phyloP scores from a whole-genome alignment of 495 filamentous ascomycete species.

The Lophiostoma macrostomum region DNA sequence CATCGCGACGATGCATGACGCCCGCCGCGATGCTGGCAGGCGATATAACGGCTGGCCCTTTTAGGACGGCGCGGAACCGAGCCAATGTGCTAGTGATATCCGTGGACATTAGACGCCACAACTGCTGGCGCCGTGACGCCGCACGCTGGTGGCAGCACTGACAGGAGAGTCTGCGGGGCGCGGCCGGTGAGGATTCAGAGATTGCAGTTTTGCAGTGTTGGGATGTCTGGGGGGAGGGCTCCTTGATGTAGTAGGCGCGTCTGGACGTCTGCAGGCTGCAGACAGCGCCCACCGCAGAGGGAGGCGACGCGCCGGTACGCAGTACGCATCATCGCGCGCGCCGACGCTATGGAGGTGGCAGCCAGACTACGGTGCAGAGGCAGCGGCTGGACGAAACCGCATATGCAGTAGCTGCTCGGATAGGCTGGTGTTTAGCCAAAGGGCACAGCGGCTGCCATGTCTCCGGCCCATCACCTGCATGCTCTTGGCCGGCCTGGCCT shows the following conservation, averaged over 20 bases:
- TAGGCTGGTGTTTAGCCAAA: not conserved
- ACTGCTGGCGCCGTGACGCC: no score
- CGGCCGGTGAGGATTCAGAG: no score
- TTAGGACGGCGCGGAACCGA: not conserved
- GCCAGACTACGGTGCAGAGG: not conserved
- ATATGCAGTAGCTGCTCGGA: not conserved
- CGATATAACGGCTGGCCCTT: conserved; percentile 8
- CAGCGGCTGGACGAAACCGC: not conserved
- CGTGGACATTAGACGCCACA: conserved; percentile 4
- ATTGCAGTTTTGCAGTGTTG: no score
- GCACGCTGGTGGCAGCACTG: conserved; percentile 8
- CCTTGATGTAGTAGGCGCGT: not conserved
- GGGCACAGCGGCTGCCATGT: conserved; percentile 14
- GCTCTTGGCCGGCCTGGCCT: not conserved
- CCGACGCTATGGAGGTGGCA: conserved; percentile 14
- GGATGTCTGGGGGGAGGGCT: no score
- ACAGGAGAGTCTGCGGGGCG: conserved; percentile 25
- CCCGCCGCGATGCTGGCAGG: not conserved
- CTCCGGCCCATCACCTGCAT: conserved; percentile 17
- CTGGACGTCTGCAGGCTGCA: no score
- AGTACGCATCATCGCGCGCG: conserved; percentile 21
- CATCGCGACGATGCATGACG: conserved; percentile 2
- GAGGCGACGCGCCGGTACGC: no score
- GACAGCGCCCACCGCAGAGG: no score
- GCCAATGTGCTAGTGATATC: not conserved